Conservation (phyloP, 768 basidiomycete species). For the Roridomyces roridus region DNA sequence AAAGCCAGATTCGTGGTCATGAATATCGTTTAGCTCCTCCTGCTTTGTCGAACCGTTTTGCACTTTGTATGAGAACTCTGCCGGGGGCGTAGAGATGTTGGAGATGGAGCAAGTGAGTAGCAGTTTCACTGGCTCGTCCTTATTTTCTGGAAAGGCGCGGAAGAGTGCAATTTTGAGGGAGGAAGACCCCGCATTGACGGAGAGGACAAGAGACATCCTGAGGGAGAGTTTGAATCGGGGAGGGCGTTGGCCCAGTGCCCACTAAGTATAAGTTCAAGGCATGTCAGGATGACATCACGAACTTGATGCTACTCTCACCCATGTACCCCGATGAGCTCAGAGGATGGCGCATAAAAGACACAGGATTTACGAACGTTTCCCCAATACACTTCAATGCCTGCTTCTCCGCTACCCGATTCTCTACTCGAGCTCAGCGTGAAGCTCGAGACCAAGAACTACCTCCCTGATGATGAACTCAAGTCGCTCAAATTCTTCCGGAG, state of each 20-base stretch:
- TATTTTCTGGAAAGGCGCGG: constrained; percentile 32
- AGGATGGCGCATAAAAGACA: no score
- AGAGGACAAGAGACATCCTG: constrained; percentile 53
- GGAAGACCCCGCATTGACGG: constrained; percentile 84
- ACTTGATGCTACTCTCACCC: constrained; percentile 56
- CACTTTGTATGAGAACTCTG: constrained; percentile 54
- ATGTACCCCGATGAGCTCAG: no score
- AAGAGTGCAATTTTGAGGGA: constrained; percentile 86
- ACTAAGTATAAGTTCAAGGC: no score
- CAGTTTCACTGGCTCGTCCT: constrained; percentile 44
- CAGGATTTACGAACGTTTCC: no score
- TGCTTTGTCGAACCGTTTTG: constrained; percentile 44
- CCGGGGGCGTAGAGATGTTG: constrained; percentile 63
- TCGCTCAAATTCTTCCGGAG: constrained; percentile 60
- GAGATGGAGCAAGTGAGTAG: constrained; percentile 58
- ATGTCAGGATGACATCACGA: no score
- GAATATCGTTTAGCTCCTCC: constrained; percentile 43
- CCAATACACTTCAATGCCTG: constrained; percentile 13
- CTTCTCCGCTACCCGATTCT: constrained; percentile 68
- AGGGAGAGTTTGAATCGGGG: neutral
- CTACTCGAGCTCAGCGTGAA: constrained; percentile 56
- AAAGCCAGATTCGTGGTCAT: constrained; percentile 70
- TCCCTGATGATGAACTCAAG: constrained; percentile 56
- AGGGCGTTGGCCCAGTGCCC: neutral
- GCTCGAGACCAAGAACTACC: constrained; percentile 51